Evolutionary conservation across 73 alveolate genomes (phyloP).

Genomic region (Paramecium primaurelia): DNA sequence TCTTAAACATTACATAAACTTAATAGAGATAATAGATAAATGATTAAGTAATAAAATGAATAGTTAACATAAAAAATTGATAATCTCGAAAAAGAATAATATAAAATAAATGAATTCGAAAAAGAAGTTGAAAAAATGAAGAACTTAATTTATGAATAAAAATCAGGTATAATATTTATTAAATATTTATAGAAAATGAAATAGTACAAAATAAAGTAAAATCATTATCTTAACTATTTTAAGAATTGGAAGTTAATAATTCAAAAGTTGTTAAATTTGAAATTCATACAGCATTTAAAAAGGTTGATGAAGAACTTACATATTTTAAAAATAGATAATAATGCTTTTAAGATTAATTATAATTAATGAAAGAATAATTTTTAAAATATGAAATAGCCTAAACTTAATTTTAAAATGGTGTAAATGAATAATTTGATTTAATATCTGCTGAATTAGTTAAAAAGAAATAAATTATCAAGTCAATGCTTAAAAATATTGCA

Average conservation of each 20-base stretch:
- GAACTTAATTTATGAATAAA: background rate
- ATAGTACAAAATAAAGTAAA: background rate
- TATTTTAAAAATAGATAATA: background rate
- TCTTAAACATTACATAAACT: background rate
- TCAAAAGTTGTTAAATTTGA: background rate
- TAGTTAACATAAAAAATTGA: background rate
- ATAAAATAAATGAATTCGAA: background rate
- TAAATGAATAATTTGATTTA: background rate
- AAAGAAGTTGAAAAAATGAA: background rate
- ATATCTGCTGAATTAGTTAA: background rate
- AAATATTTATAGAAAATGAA: background rate
- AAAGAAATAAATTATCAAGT: background rate
- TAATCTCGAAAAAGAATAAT: background rate
- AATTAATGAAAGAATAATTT: background rate
- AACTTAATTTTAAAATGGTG: background rate
- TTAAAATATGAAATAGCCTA: background rate
- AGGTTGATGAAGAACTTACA: background rate
- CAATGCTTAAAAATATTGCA: background rate
- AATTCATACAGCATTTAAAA: background rate
- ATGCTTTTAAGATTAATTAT: conserved; percentile 22
- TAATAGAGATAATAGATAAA: background rate
- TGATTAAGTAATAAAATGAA: background rate
- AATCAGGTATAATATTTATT: background rate
- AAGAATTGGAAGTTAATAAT: conserved; percentile 7
- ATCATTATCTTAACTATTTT: background rate